Conservation (phyloP, 345 rosid genomes). For the Citrus trifoliata region DNA sequence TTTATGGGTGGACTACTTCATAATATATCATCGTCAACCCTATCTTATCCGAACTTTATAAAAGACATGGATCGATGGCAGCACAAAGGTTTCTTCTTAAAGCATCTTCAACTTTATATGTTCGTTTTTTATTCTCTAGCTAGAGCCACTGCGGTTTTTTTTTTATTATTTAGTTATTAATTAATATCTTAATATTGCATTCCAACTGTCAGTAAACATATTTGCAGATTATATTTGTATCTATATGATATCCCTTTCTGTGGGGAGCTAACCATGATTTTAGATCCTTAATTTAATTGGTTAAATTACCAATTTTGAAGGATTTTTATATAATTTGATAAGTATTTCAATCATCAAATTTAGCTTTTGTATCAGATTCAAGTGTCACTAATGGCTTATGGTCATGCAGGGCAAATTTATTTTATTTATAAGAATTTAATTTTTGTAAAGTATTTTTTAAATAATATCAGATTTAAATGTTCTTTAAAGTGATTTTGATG, state of each 20-base stretch:
- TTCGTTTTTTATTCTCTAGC: background rate
- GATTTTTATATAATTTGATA: no score
- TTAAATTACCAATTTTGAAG: background rate
- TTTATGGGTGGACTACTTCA: background rate
- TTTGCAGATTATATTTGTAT: background rate
- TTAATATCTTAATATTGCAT: background rate
- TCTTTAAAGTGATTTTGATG: no score
- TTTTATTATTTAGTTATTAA: no score
- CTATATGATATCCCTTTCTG: background rate
- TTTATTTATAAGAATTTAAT: no score
- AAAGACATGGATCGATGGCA: background rate
- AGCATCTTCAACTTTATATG: background rate
- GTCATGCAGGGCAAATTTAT: no score
- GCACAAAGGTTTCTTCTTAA: background rate
- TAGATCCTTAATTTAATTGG: no score
- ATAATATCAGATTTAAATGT: no score
- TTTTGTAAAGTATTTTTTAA: no score
- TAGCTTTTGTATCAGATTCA: no score
- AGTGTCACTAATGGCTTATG: no score
- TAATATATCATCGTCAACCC: background rate
- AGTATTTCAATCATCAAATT: no score
- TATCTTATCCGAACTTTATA: background rate
- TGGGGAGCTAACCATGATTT: background rate
- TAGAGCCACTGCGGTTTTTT: background rate
- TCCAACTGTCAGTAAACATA: background rate